Conservation (phyloP, 2,329 filamentous ascomycete genomes). For the Alternaria solani region DNA sequence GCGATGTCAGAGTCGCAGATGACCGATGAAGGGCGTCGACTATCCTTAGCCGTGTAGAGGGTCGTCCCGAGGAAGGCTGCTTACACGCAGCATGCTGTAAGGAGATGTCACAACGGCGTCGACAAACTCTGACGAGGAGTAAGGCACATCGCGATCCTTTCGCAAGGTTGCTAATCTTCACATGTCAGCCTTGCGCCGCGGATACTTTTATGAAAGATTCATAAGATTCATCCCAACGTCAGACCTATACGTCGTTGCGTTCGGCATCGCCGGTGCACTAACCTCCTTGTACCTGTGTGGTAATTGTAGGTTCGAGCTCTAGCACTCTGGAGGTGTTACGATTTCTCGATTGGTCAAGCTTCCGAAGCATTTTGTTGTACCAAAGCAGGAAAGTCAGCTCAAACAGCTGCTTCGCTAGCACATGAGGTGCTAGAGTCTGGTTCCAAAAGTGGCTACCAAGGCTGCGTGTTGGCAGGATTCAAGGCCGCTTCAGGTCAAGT, state of each 20-base stretch:
- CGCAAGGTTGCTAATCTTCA: background rate
- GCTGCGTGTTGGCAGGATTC: slow-evolving; percentile 21
- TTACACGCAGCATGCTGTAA: slow-evolving; percentile 29
- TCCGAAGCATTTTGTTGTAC: slow-evolving; percentile 19
- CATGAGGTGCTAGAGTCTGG: background rate
- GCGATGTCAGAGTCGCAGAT: slow-evolving; percentile 18
- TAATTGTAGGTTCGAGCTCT: slow-evolving; percentile 14
- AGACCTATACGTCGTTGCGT: slow-evolving; percentile 15
- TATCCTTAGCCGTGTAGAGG: slow-evolving; percentile 29
- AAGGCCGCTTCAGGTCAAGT: slow-evolving; percentile 19
- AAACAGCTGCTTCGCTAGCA: slow-evolving; percentile 4
- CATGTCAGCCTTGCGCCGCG: slow-evolving; percentile 12
- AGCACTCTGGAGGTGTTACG: slow-evolving; percentile 20
- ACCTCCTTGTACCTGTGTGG: slow-evolving; percentile 4
- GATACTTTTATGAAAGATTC: background rate
- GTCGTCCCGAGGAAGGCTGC: slow-evolving; percentile 40
- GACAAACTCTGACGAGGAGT: background rate
- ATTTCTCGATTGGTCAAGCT: slow-evolving; percentile 19
- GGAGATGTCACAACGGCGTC: background rate
- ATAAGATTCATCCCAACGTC: background rate
- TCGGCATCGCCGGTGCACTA: slow-evolving; percentile 14
- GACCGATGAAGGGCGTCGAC: slow-evolving; percentile 14
- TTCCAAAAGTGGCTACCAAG: background rate
- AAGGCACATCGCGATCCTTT: background rate
- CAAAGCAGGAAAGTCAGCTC: background rate